phyloP scores from a whole-genome alignment of 169 alveolate genomes.

The Cryptosporidium baileyi region DNA sequence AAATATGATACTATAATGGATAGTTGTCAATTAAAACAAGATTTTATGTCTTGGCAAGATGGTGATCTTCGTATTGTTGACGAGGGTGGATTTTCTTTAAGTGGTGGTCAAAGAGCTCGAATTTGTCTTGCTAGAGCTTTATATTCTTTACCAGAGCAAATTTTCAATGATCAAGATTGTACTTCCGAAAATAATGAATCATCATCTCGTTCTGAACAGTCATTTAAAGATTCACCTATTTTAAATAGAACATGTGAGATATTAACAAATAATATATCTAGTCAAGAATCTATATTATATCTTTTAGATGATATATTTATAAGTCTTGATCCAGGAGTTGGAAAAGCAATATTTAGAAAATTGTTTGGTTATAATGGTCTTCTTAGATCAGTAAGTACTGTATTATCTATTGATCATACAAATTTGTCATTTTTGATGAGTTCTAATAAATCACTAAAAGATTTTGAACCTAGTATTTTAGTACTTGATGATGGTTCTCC shows the following conservation, averaged over 20 bases:
- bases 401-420: conserved; percentile 39
- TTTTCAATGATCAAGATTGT: not conserved
- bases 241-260: not conserved
- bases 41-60: conserved; percentile 75
- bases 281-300: conserved; percentile 10
- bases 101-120: conserved; percentile 85
- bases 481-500: conserved; percentile 51
- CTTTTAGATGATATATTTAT: conserved; percentile 44
- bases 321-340: conserved; percentile 65
- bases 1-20: conserved; percentile 73
- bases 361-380: conserved; percentile 46
- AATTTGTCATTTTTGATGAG: conserved; percentile 42
- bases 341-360: conserved; percentile 8
- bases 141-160: conserved; percentile 71
- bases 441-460: not conserved
- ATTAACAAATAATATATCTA: not conserved
- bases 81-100: conserved; percentile 83
- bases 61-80: conserved; percentile 83
- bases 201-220: too few relatives aligned
- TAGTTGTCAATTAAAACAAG: conserved; percentile 75
- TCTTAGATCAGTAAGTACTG: conserved; percentile 14
- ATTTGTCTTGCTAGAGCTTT: conserved; percentile 83
- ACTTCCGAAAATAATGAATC: not conserved
- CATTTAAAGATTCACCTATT: too few relatives aligned
- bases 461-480: conserved; percentile 31